These are phyloP conservation scores for Neotropicomus parvogracilis DNA, from an alignment of 1,284 basidiomycete species.

Conservation along the genomic window DNA sequence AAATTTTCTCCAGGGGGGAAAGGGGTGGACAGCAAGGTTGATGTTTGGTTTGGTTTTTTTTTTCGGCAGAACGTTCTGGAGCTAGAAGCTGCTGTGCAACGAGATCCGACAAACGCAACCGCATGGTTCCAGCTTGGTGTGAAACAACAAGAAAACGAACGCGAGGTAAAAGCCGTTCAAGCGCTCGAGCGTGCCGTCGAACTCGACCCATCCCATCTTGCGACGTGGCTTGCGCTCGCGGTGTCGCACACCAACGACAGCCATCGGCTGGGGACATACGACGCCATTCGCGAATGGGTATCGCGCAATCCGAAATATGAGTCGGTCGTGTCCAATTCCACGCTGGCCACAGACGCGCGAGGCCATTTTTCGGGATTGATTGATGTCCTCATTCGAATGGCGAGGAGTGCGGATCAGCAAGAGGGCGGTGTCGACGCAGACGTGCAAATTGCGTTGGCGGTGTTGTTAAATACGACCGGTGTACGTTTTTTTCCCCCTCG, in stretches of 20 bases:
- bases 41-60: slow-evolving; percentile 11
- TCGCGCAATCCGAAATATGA: slow-evolving; percentile 21
- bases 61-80: slow-evolving; percentile 73
- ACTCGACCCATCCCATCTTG: slow-evolving; percentile 73
- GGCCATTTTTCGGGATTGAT: slow-evolving; percentile 50
- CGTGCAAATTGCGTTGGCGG: slow-evolving; percentile 92
- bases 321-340: slow-evolving; percentile 42
- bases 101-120: slow-evolving; percentile 64
- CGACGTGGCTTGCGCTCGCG: slow-evolving; percentile 88
- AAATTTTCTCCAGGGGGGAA: neutral
- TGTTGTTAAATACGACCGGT: slow-evolving; percentile 90
- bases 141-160: slow-evolving; percentile 98
- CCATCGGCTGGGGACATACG: slow-evolving; percentile 68
- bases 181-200: slow-evolving; percentile 82
- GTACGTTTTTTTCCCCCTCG: slow-evolving; percentile 37
- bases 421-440: slow-evolving; percentile 72
- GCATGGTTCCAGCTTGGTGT: slow-evolving; percentile 94
- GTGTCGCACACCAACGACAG: slow-evolving; percentile 93
- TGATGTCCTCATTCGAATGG: slow-evolving; percentile 67
- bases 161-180: slow-evolving; percentile 86
- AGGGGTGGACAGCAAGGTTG: slow-evolving; percentile 12
- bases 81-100: slow-evolving; percentile 87
- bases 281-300: slow-evolving; percentile 85
- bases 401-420: slow-evolving; percentile 42
- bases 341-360: slow-evolving; percentile 34